phyloP scores from a whole-genome alignment of 139 green algal species.

The Closterium sp. region DNA sequence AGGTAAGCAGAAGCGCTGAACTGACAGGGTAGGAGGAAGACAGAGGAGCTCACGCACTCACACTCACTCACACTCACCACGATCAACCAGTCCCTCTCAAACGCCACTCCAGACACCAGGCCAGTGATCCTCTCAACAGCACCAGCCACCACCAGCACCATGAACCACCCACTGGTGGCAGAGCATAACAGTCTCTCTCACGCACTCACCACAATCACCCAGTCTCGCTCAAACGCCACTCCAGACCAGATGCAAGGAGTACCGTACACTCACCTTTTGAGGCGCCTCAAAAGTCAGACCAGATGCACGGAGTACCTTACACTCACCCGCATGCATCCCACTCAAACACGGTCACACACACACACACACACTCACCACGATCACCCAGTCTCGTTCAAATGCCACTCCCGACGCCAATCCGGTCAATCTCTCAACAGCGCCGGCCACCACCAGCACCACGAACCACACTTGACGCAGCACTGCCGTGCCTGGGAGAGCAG shows the following conservation, averaged over 20 bases:
- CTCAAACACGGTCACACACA: no score
- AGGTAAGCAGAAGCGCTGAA: no score
- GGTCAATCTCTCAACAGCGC: constrained; percentile 28
- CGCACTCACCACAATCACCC: no score
- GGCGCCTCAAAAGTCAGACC: no score
- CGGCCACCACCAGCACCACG: constrained; percentile 27
- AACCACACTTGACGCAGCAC: constrained; percentile 26
- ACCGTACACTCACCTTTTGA: no score
- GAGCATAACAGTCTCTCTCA: no score
- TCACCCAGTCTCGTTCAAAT: constrained; percentile 53
- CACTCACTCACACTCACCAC: constrained; percentile 13
- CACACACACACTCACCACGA: not conserved
- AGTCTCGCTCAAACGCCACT: no score
- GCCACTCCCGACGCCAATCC: constrained; percentile 42
- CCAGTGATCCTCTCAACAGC: constrained; percentile 37
- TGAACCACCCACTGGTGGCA: constrained; percentile 37
- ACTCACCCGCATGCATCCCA: not conserved
- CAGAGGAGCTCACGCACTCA: no score
- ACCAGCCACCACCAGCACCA: constrained; percentile 37
- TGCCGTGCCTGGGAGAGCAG: not conserved
- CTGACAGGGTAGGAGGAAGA: no score
- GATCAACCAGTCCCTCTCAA: constrained; percentile 54
- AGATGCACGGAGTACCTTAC: no score
- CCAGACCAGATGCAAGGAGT: no score
- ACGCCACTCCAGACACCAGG: constrained; percentile 42